Percentiles rank a stretch among this genome's conserved stretches.
Evolutionary conservation across 441 rosid genomes (phyloP).

Genomic region (Euphorbia celastroides): DNA sequence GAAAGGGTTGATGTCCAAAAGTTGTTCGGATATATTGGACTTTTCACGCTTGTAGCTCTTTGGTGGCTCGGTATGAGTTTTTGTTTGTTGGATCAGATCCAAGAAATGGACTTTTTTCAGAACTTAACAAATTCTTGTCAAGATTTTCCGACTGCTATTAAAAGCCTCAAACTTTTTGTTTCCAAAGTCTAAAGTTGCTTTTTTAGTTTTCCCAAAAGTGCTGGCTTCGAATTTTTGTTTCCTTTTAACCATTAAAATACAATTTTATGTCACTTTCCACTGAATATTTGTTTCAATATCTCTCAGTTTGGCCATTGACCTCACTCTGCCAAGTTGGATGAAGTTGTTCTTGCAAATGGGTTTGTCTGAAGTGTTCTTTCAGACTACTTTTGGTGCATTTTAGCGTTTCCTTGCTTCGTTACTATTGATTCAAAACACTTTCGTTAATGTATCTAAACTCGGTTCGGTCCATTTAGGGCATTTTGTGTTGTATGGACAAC

Average conservation of each 20-base stretch:
- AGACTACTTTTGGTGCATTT: slow-evolving; percentile 76
- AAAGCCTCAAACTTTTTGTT: not conserved
- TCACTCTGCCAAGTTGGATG: slow-evolving; percentile 82
- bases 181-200: not conserved
- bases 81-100: too few species aligned
- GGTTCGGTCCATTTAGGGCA: slow-evolving; percentile 42
- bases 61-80: slow-evolving; percentile 98
- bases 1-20: slow-evolving; percentile 89
- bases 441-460: not conserved
- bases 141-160: not conserved
- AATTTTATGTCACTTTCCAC: not conserved
- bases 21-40: slow-evolving; percentile 91
- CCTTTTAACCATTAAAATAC: not conserved
- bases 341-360: slow-evolving; percentile 92
- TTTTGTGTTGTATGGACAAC: slow-evolving; percentile 83
- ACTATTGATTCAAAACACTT: not conserved
- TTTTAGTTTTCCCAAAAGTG: not conserved
- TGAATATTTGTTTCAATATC: slow-evolving; percentile 14
- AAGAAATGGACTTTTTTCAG: too few species aligned
- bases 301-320: slow-evolving; percentile 94
- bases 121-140: not conserved
- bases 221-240: not conserved
- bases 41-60: slow-evolving; percentile 90
- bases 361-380: slow-evolving; percentile 95
- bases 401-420: not conserved